Evolutionary conservation across 805 yeast species (phyloP), one percentile per base, ranked within the genome.

Genomic region (Cyberlindnera bimundalis): DNA sequence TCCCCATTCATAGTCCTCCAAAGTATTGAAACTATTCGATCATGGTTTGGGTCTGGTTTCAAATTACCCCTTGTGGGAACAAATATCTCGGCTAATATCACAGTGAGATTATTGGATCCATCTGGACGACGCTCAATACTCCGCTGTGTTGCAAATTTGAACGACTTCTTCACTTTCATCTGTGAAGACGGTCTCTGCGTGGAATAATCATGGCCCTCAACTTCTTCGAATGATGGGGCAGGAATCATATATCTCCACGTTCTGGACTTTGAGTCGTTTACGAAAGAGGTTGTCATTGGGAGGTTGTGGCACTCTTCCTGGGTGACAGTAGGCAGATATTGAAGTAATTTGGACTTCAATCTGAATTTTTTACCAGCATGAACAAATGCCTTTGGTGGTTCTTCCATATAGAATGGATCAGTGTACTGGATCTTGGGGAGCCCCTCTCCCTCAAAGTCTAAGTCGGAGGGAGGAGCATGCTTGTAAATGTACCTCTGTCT

Each of bases 11-110:
- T 76, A 46, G 76, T 70, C 15, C 67, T 68, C 83, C 91, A 89
- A 48, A 83, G 72, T 0, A 89, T 71, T 7, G 80, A 71, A 0
- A 61, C 46, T 0, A 90, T 66, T 1, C 74, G 66, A 59, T 91
- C 95, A 1, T 48, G 31, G 4, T 51, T 42, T 0, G 96, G 95
- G 52, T 88, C 83, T 0, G 97, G 91, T 7, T 57, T 49, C 10
- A 66, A 58, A 7, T 62, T 66, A 0, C 60, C 70, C n/a, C 77
- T 58, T 0, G 83, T 73, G 32, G 73, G 73, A 0, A 75, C 79
- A 59, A 82, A 90, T 0, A 87, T 56, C 53, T 91, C 98, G 40
- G 87, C 47, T 6, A 74, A 66, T 25, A 89, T 61, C n/a, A 78
- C 68, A 0, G 82, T 69, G 53, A 89, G 53, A 19, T 71, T 64